phyloP scores from a whole-genome alignment of 2,329 filamentous ascomycete genomes.

The Aureobasidium sp. region DNA sequence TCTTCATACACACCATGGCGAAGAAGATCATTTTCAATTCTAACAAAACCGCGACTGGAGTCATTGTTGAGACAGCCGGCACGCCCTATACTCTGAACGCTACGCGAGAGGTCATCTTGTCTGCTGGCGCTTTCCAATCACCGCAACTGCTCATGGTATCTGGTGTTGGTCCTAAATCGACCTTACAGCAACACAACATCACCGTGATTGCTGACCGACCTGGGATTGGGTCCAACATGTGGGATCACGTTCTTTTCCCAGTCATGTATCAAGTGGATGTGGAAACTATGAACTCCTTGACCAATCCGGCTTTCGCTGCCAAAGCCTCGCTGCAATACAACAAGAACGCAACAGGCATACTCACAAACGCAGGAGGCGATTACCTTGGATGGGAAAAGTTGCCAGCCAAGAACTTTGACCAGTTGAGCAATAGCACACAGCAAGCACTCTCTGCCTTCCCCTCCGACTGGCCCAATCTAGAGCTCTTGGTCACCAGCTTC shows the following conservation, averaged over 20 bases:
- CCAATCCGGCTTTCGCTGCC: slow-evolving; percentile 16
- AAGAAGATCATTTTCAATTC: slow-evolving; percentile 30
- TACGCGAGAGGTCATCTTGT: slow-evolving; percentile 28
- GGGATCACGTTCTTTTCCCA: slow-evolving; percentile 34
- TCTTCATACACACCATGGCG: slow-evolving; percentile 23
- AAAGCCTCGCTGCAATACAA: slow-evolving; percentile 18
- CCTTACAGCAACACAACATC: slow-evolving; percentile 28
- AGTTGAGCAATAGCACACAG: slow-evolving; percentile 17
- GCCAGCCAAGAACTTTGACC: slow-evolving; percentile 14
- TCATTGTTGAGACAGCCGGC: slow-evolving; percentile 25
- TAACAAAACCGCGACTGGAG: slow-evolving; percentile 22
- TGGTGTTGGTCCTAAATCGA: slow-evolving; percentile 27
- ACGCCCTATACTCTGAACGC: slow-evolving; percentile 35
- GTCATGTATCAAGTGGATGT: slow-evolving; percentile 22
- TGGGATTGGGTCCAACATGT: slow-evolving; percentile 27
- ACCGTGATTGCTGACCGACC: slow-evolving; percentile 21
- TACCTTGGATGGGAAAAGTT: slow-evolving; percentile 26
- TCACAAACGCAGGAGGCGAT: slow-evolving; percentile 20
- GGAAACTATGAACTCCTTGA: slow-evolving; percentile 15
- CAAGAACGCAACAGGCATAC: slow-evolving; percentile 20
- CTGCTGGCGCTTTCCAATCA: slow-evolving; percentile 26
- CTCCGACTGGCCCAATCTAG: slow-evolving; percentile 31
- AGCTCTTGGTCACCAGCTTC: slow-evolving; percentile 17
- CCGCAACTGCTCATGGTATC: slow-evolving; percentile 20
- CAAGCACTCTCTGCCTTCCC: slow-evolving; percentile 24